Evolutionary conservation across 73 alveolate species (phyloP).

Genomic region (Symbiodinium natans): DNA sequence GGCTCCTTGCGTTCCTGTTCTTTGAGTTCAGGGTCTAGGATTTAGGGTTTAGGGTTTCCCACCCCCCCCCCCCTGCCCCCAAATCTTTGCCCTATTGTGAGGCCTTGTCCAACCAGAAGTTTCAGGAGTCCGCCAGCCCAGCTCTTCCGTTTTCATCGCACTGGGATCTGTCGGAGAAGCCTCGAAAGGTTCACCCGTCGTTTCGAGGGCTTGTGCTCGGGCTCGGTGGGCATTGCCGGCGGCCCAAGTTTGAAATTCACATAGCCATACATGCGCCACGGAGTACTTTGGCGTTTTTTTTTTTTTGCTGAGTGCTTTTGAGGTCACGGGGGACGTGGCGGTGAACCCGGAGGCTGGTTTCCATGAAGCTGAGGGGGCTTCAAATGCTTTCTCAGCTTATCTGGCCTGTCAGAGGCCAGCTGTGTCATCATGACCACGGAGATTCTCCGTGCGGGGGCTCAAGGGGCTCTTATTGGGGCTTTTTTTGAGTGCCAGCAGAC

Average conservation of each 20-base stretch:
- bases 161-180: too few relatives aligned
- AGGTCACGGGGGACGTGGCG: conserved; percentile 97
- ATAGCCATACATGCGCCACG: too few relatives aligned
- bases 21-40: not conserved
- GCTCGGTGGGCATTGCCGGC: conserved; percentile 54
- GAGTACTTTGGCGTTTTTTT: too few relatives aligned
- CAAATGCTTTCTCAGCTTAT: too few relatives aligned
- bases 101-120: conserved; percentile 98
- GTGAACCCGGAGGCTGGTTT: conserved; percentile 95
- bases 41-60: too few relatives aligned
- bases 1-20: too few relatives aligned
- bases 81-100: not conserved
- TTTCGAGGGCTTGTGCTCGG: conserved; percentile 55
- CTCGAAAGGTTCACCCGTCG: conserved; percentile 33
- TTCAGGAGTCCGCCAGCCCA: conserved; percentile 98
- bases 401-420: conserved; percentile 95
- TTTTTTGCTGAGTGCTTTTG: too few relatives aligned
- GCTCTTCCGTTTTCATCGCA: too few relatives aligned
- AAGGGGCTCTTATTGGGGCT: too few relatives aligned
- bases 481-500: too few relatives aligned
- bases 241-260: not conserved
- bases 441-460: conserved; percentile 96
- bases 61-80: not conserved
- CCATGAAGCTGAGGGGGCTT: too few relatives aligned
- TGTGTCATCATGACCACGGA: conserved; percentile 99